These are phyloP conservation scores for Aspergillus homomorphus DNA, from an alignment of 495 filamentous ascomycete species.

Conservation along the genomic window DNA sequence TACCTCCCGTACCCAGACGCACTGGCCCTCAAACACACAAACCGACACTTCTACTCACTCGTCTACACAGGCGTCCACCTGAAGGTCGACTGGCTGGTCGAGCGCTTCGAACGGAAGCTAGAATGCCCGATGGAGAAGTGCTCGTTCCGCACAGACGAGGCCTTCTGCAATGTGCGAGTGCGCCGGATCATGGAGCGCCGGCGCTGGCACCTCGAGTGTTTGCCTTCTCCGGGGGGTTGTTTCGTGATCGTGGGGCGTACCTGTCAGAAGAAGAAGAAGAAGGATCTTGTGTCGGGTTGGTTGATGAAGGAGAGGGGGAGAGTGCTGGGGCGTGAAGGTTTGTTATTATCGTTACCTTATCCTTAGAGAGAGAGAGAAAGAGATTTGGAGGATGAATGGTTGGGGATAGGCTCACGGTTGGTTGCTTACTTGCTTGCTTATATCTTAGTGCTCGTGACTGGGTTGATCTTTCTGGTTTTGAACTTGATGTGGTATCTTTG, in stretches of 20 bases:
- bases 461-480: slow-evolving; percentile 1
- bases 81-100: slow-evolving; percentile 66
- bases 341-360: slow-evolving; percentile 10
- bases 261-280: too few relatives aligned
- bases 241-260: slow-evolving; percentile 35
- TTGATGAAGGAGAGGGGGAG: slow-evolving; percentile 24
- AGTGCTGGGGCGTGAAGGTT: slow-evolving; percentile 31
- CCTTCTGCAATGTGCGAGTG: slow-evolving; percentile 42
- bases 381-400: neutral
- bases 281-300: slow-evolving; percentile 34
- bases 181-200: slow-evolving; percentile 43
- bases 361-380: neutral
- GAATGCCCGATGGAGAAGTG: slow-evolving; percentile 50
- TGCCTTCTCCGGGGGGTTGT: slow-evolving; percentile 28
- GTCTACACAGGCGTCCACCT: slow-evolving; percentile 63
- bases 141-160: slow-evolving; percentile 44
- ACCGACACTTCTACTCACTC: slow-evolving; percentile 57
- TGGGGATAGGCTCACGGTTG: neutral
- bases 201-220: slow-evolving; percentile 42
- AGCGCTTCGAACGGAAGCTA: slow-evolving; percentile 49
- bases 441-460: neutral
- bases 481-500: slow-evolving; percentile 7
- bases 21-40: slow-evolving; percentile 65
- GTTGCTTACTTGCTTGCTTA: slow-evolving; percentile 5
- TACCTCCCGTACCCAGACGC: slow-evolving; percentile 72